phyloP scores from a whole-genome alignment of 495 filamentous ascomycete genomes.

The Paragyromitra xinjiangensis region DNA sequence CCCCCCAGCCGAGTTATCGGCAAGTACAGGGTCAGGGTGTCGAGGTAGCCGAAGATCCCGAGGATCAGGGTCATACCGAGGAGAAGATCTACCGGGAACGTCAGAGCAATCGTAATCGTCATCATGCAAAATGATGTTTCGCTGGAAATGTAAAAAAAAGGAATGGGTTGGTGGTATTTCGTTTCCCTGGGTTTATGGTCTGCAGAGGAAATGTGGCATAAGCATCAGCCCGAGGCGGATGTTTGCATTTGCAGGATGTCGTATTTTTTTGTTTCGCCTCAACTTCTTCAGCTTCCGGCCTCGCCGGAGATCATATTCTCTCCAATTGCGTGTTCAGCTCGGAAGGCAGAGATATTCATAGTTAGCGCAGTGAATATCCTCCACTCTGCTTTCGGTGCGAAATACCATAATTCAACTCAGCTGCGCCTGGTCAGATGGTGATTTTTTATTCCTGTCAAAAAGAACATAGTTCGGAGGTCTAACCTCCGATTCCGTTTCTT shows the following conservation, averaged over 20 bases:
- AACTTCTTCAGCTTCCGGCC: slow-evolving; percentile 17
- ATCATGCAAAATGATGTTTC: slow-evolving; percentile 22
- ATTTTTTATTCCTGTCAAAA: background rate
- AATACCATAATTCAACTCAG: background rate
- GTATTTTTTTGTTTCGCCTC: slow-evolving; percentile 12
- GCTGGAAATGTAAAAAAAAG: background rate
- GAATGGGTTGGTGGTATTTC: background rate
- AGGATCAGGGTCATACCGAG: slow-evolving; percentile 26
- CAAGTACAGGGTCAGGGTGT: slow-evolving; percentile 33
- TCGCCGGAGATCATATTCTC: slow-evolving; percentile 5
- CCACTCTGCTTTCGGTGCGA: background rate
- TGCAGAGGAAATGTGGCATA: background rate
- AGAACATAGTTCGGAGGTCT: slow-evolving; percentile 6
- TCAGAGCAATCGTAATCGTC: slow-evolving; percentile 24
- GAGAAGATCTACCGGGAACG: slow-evolving; percentile 44
- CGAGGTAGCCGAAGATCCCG: slow-evolving; percentile 33
- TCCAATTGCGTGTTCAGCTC: slow-evolving; percentile 13
- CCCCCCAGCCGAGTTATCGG: slow-evolving; percentile 7
- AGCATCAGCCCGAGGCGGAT: slow-evolving; percentile 31
- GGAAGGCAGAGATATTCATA: slow-evolving; percentile 6
- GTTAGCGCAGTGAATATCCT: slow-evolving; percentile 10
- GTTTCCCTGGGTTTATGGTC: slow-evolving; percentile 1
- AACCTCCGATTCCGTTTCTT: slow-evolving; percentile 1
- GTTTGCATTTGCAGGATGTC: slow-evolving; percentile 16
- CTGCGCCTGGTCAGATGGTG: slow-evolving; percentile 39